These are phyloP conservation scores for Fusarium kyushuense DNA, from an alignment of 2,329 filamentous ascomycete genomes.

Conservation along the genomic window DNA sequence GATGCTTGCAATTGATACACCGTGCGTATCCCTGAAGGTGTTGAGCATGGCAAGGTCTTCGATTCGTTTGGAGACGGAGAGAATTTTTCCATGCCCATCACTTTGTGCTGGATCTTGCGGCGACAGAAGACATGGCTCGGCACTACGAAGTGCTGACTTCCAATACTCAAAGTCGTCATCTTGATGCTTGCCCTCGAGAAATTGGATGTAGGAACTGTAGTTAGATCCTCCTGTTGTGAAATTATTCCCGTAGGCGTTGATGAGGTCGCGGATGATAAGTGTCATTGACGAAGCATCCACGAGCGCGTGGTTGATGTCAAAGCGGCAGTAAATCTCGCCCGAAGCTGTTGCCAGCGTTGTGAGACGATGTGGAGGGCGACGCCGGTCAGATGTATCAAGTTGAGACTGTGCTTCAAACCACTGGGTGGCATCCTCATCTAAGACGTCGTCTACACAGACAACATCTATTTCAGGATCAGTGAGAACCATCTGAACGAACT, in stretches of 20 bases:
- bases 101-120: not conserved
- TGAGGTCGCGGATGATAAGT: conserved; percentile 1
- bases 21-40: not conserved
- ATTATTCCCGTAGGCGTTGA: not conserved
- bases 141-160: not conserved
- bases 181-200: not conserved
- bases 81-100: conserved; percentile 2
- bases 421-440: not conserved
- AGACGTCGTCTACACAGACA: not conserved
- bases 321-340: not conserved
- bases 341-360: not conserved
- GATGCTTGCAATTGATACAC: not conserved
- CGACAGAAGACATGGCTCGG: conserved; percentile 7
- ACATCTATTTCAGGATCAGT: not conserved
- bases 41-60: conserved; percentile 3
- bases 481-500: conserved; percentile 1
- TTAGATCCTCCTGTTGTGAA: not conserved
- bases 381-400: not conserved
- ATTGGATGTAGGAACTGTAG: conserved; percentile 6
- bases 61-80: conserved; percentile 1
- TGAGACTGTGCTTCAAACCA: not conserved
- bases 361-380: conserved; percentile 1
- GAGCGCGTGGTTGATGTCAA: conserved; percentile 6
- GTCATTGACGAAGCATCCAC: conserved; percentile 7
- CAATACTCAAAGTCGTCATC: conserved; percentile 5